A percentile compares a stretch with the other conserved stretches of the same genome.
These are phyloP conservation scores for Echinochloa phyllopogon DNA, from an alignment of 176 grass and related monocot genomes.

Conservation along the genomic window DNA sequence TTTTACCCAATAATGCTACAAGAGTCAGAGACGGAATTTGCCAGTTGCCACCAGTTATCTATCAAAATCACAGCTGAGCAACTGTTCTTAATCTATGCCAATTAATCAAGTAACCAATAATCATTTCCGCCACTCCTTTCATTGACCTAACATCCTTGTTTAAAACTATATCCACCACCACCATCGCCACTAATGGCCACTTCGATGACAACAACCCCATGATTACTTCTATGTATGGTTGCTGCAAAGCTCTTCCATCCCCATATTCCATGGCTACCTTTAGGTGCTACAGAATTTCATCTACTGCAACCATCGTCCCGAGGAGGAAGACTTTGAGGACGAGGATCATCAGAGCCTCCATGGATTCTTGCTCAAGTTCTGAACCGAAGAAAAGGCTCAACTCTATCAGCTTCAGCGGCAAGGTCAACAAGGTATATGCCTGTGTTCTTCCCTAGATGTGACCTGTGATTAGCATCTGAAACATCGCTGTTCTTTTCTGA, in stretches of 20 bases:
- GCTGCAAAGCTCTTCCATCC: not conserved
- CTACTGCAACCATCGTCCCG: slow-evolving; percentile 21
- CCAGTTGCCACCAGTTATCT: slow-evolving; percentile 25
- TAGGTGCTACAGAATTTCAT: slow-evolving; percentile 36
- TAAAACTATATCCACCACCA: slow-evolving; percentile 44
- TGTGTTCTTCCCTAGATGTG: slow-evolving; percentile 5
- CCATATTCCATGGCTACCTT: slow-evolving; percentile 38
- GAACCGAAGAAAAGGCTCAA: slow-evolving; percentile 31
- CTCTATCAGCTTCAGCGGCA: slow-evolving; percentile 33
- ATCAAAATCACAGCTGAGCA: slow-evolving; percentile 2
- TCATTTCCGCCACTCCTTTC: not conserved
- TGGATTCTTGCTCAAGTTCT: slow-evolving; percentile 37
- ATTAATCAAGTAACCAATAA: slow-evolving; percentile 39
- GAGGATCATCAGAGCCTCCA: slow-evolving; percentile 36
- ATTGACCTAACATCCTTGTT: slow-evolving; percentile 50
- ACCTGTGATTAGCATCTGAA: slow-evolving; percentile 8
- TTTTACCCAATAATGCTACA: slow-evolving; percentile 32
- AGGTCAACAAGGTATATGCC: slow-evolving; percentile 39
- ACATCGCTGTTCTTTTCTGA: not conserved
- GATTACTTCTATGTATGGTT: slow-evolving; percentile 31
- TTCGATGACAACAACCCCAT: slow-evolving; percentile 39
- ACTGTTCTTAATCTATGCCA: slow-evolving; percentile 28
- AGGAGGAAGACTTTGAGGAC: slow-evolving; percentile 9
- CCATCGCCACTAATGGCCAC: slow-evolving; percentile 41
- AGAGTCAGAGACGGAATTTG: slow-evolving; percentile 34